Evolutionary conservation across 495 filamentous ascomycete species (phyloP).

Genomic region (Hypomontagnella monticulosa): DNA sequence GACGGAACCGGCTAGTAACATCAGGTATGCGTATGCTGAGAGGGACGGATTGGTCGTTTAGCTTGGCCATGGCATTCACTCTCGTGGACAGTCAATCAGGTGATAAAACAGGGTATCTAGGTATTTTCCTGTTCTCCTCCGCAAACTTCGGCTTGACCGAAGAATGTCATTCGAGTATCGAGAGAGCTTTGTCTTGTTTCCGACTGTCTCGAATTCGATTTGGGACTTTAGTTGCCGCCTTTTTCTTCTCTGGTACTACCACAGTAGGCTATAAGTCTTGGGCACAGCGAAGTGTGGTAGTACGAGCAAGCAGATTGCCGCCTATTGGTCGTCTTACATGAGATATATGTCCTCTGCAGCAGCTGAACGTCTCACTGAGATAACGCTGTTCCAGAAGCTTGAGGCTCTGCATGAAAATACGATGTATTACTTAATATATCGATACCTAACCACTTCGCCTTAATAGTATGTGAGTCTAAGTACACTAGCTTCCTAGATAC

Average conservation of each 20-base stretch:
- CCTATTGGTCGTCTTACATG: slow-evolving; percentile 19
- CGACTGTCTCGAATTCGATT: neutral
- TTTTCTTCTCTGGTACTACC: neutral
- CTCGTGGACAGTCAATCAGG: slow-evolving; percentile 23
- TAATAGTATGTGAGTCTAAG: slow-evolving; percentile 4
- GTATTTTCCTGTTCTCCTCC: slow-evolving; percentile 1
- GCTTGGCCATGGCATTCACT: slow-evolving; percentile 16
- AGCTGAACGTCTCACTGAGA: slow-evolving; percentile 11
- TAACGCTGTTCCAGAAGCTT: slow-evolving; percentile 15
- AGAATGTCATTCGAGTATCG: slow-evolving; percentile 14
- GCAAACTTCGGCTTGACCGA: slow-evolving; percentile 29
- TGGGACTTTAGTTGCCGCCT: neutral
- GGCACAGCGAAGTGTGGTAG: slow-evolving; percentile 10
- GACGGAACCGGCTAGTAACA: slow-evolving; percentile 36
- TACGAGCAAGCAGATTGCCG: neutral
- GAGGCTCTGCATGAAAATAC: slow-evolving; percentile 31
- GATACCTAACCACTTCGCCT: neutral
- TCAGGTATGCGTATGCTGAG: slow-evolving; percentile 16
- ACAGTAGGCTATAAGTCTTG: slow-evolving; percentile 12
- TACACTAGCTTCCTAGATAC: neutral
- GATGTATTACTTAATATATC: neutral
- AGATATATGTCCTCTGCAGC: slow-evolving; percentile 7
- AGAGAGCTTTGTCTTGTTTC: slow-evolving; percentile 16
- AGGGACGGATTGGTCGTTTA: slow-evolving; percentile 16
- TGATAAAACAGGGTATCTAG: slow-evolving; percentile 10